Base-by-base conservation (phyloP, 306 rosid species). In the Sechiopsis laciniata region DNA sequence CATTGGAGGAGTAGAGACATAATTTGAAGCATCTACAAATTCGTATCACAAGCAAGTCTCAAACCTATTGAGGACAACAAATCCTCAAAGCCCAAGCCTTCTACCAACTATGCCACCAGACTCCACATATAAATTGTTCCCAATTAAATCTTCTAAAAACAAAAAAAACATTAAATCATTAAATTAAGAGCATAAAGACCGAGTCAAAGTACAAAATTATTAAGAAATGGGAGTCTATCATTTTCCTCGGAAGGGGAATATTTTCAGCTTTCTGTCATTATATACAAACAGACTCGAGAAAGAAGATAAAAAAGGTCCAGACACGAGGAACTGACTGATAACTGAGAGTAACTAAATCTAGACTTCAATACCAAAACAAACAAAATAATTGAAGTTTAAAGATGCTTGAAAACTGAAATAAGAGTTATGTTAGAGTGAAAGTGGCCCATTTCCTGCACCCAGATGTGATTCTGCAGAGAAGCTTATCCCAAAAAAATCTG, bases 401-500 rank as follows among this genome's bases (percentile, higher is more conserved):
- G 29, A 12, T 11, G 54, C 46, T 66, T 40, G 35, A 66, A 66
- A 40, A 17, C 20, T 35, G 55, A 66, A 32, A 66, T 66, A 17
- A 66, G 46, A 66, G 55, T 66, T 66, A 42, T 45, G 72, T 45
- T 42, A 9, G 53, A 66, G 72, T 19, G 51, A 66, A 21, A 45
- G 52, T 12, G 72, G 72, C 72, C 72, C 72, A 66, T 66, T 55
- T 42, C 72, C 72, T 66, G 72, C 72, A 2, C 55, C 51, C 72
- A 66, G 72, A 45, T 66, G 72, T 66, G 29, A 65, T 40, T 8
- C 53, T 65, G 71, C 71, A 65, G 71, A 65, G 22, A 65, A 65
- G n/a, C 71, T 65, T 65, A 65, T 65, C 71, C 71, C 54, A 65
- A 65, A 65, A 65, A 1, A 32, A 2, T 42, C 72, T 66, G 72